Evolutionary conservation across 768 basidiomycete species (phyloP), one percentile per base, ranked within the genome.

Genomic region (Lactarius sp.): DNA sequence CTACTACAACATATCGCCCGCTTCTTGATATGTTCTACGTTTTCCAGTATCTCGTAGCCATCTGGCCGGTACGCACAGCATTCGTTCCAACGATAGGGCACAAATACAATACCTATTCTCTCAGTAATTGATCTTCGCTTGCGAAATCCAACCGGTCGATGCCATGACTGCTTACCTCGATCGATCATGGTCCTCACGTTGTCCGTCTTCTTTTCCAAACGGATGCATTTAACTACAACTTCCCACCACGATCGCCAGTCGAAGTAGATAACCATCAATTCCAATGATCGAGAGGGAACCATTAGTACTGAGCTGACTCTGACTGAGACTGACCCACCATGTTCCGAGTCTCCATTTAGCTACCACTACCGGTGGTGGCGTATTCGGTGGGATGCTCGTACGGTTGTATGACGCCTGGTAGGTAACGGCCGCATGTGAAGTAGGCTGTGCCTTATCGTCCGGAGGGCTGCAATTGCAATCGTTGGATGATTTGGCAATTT

Each of bases 301-400:
- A 16, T 46, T 27, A 1, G 20, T 33, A 22, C 6, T 42, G 52
- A 58, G 46, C 34, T 27, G 49, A 10, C 34, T 36, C 39, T 46
- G 18, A 27, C n/a, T 18, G 31, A 36, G 18, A 27, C n/a, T 18
- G 31, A 36, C 41, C 37, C 39, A 46, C 27, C 22, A 13, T 31
- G 46, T 20, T 39, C 50, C 49, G 49, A 50, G 41, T 41, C 59
- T 52, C 59, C 54, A 65, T 60, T 55, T 56, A 20, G 50, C 36
- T 27, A 33, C 12, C 16, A 18, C 27, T 27, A 10, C 41, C 9
- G n/a, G 39, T 53, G 52, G 10, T 52, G 44, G 13, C 27, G n/a
- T 47, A 20, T 36, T 44, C 37, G 58, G 58, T 60, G 58, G 49
- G 44, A 34, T 39, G 34, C 31, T 53, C 31, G 10, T 1, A 16